These are phyloP conservation scores for Myriosclerotinia duriaeana DNA, from an alignment of 2,329 filamentous ascomycete genomes.

Conservation along the genomic window DNA sequence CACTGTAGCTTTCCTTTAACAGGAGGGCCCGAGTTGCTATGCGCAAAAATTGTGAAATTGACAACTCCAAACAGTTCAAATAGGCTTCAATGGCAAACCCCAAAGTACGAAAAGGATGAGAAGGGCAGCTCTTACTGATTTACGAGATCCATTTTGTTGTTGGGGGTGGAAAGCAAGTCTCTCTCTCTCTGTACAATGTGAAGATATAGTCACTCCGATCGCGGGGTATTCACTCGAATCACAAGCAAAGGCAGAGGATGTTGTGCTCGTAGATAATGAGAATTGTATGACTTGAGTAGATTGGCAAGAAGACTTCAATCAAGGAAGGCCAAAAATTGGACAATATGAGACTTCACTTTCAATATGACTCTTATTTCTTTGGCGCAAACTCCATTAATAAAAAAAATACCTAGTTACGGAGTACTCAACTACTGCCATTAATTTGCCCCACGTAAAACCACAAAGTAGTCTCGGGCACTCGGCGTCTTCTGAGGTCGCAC, in stretches of 20 bases:
- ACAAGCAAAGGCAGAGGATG: slow-evolving; percentile 8
- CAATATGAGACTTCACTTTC: slow-evolving; percentile 10
- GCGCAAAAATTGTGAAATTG: not conserved
- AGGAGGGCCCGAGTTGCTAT: not conserved
- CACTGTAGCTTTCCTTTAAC: slow-evolving; percentile 6
- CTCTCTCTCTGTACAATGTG: not conserved
- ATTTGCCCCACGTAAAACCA: slow-evolving; percentile 19
- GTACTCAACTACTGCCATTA: slow-evolving; percentile 1
- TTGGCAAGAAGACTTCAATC: not conserved
- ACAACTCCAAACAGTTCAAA: not conserved
- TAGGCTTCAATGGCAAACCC: not conserved
- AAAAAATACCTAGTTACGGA: too few relatives aligned
- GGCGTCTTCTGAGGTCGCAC: not conserved
- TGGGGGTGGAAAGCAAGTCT: not conserved
- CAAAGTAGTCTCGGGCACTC: slow-evolving; percentile 9
- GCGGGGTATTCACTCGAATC: slow-evolving; percentile 22
- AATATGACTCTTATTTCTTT: slow-evolving; percentile 13
- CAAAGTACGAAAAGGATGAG: slow-evolving; percentile 29
- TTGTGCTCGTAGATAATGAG: slow-evolving; percentile 4
- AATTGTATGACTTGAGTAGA: slow-evolving; percentile 5
- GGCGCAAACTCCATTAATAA: slow-evolving; percentile 7
- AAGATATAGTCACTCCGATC: slow-evolving; percentile 17
- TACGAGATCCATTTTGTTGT: slow-evolving; percentile 56
- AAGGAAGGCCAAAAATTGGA: slow-evolving; percentile 9
- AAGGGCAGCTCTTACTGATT: slow-evolving; percentile 51